Conservation (phyloP, 2,329 filamentous ascomycete genomes). For the Elsinoe necatrix region DNA sequence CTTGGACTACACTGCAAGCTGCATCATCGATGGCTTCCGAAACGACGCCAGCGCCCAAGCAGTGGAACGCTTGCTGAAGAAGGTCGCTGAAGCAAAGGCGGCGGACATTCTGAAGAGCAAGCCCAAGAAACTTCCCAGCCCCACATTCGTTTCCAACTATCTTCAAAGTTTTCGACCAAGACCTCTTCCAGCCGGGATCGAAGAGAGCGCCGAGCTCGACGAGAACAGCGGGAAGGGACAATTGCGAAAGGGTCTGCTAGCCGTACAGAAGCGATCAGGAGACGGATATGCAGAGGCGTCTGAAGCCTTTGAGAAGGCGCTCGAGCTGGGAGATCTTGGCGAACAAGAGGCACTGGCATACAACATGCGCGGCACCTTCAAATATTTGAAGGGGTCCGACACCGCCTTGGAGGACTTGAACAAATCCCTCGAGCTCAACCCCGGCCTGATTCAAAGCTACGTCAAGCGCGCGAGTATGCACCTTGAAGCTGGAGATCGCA, state of each 20-base stretch:
- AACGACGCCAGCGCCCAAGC: constrained; percentile 82
- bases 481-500: constrained; percentile 79
- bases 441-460: constrained; percentile 85
- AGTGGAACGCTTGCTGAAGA: constrained; percentile 89
- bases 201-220: constrained; percentile 67
- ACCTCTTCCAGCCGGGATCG: constrained; percentile 69
- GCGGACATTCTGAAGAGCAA: constrained; percentile 77
- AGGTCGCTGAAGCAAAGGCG: constrained; percentile 90
- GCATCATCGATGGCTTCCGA: constrained; percentile 96
- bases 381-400: constrained; percentile 79
- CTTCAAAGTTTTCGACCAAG: constrained; percentile 93
- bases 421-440: constrained; percentile 86
- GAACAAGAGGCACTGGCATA: constrained; percentile 84
- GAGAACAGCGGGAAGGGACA: constrained; percentile 76
- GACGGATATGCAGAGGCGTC: constrained; percentile 89
- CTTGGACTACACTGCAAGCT: constrained; percentile 95
- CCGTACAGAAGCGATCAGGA: constrained; percentile 75
- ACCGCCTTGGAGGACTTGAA: constrained; percentile 77
- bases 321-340: constrained; percentile 71
- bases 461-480: constrained; percentile 99
- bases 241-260: constrained; percentile 71
- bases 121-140: constrained; percentile 79
- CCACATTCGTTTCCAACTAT: constrained; percentile 97
- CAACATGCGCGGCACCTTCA: constrained; percentile 94
- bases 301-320: constrained; percentile 74